phyloP scores from a whole-genome alignment of 495 filamentous ascomycete genomes.

The Bryoglossum gracile region DNA sequence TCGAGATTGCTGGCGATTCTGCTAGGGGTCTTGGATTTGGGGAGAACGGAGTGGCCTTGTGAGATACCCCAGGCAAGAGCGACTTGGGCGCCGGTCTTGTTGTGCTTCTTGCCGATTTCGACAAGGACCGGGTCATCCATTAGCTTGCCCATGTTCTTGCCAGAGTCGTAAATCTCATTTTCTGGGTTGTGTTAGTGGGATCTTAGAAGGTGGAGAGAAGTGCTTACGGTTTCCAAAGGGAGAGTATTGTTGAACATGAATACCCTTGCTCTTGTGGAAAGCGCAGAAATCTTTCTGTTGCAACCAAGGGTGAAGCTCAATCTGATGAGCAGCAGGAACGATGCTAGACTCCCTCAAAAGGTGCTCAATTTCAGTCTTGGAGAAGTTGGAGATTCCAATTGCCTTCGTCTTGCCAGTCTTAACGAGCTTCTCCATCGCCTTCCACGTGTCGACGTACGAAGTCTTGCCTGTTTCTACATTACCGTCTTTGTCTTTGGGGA shows the following conservation, averaged over 20 bases:
- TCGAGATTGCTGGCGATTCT: slow-evolving; percentile 51
- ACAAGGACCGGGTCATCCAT: slow-evolving; percentile 54
- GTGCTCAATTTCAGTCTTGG: slow-evolving; percentile 57
- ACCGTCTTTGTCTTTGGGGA: slow-evolving; percentile 76
- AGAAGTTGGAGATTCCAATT: slow-evolving; percentile 79
- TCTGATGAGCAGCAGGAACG: slow-evolving; percentile 59
- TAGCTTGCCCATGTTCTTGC: slow-evolving; percentile 42
- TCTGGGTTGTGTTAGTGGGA: no score
- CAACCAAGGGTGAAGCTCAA: slow-evolving; percentile 45
- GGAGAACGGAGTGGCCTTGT: slow-evolving; percentile 56
- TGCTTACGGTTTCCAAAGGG: slow-evolving; percentile 55
- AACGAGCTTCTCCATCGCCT: slow-evolving; percentile 68
- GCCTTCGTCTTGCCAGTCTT: slow-evolving; percentile 69
- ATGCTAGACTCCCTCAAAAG: slow-evolving; percentile 53
- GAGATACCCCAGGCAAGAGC: slow-evolving; percentile 59
- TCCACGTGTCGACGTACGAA: slow-evolving; percentile 63
- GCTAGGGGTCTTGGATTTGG: slow-evolving; percentile 50
- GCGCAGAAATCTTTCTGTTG: slow-evolving; percentile 52
- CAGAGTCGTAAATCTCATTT: slow-evolving; percentile 52
- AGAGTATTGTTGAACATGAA: slow-evolving; percentile 59
- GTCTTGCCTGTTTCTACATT: slow-evolving; percentile 70
- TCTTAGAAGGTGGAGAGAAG: background rate
- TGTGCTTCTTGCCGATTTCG: slow-evolving; percentile 55
- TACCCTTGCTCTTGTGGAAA: slow-evolving; percentile 47
- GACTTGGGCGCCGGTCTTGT: slow-evolving; percentile 54